Evolutionary conservation across 106 monocot species (phyloP).

Genomic region (Amphibolis antarctica): DNA sequence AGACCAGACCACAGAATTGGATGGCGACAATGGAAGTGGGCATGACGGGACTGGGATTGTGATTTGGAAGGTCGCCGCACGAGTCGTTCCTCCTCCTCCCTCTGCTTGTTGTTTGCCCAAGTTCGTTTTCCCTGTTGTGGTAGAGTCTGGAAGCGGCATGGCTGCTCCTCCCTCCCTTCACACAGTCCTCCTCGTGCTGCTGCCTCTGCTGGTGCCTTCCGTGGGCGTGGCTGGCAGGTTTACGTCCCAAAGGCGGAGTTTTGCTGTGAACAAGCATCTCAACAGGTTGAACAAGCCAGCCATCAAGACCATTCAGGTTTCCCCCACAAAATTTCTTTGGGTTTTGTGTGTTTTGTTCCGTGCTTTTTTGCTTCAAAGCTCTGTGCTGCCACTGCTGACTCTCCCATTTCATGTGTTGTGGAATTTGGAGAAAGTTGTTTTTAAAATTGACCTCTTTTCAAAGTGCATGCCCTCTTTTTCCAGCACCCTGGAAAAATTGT

Average conservation of each 20-base stretch:
- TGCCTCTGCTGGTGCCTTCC: not conserved
- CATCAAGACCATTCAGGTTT: slow-evolving; percentile 18
- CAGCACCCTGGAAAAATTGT: not conserved
- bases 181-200: not conserved
- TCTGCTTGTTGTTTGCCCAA: not conserved
- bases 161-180: not conserved
- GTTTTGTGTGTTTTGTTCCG: slow-evolving; percentile 4
- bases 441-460: no score
- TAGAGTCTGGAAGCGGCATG: not conserved
- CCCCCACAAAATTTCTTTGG: not conserved
- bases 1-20: not conserved
- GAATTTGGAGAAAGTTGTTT: no score
- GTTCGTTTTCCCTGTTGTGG: not conserved
- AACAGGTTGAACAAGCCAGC: slow-evolving; percentile 18
- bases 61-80: not conserved
- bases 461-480: not conserved
- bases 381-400: no score
- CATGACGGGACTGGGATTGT: no score
- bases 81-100: not conserved
- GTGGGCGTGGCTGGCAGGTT: not conserved
- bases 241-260: not conserved
- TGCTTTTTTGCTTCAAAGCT: not conserved
- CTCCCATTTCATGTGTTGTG: no score
- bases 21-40: no score
- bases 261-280: slow-evolving; percentile 11